Percentiles rank a stretch among this genome's conserved stretches.
Evolutionary conservation across 2,329 filamentous ascomycete species (phyloP).

Genomic region (Diaporthe citriasiana): DNA sequence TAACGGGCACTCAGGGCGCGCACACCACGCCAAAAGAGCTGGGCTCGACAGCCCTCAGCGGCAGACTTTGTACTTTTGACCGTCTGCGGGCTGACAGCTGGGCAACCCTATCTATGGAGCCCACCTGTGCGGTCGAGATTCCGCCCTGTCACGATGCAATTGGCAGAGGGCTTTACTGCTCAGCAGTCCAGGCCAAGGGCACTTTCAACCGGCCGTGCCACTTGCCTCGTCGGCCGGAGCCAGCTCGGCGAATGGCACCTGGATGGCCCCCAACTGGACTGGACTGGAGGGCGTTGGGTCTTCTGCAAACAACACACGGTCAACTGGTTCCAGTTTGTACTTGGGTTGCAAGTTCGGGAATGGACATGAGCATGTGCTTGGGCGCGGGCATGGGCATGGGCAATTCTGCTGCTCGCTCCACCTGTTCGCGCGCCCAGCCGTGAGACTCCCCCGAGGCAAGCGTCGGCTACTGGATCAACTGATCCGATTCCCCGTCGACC

Average conservation of each 20-base stretch:
- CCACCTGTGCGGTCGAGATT: slow-evolving; percentile 4
- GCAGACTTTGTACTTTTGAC: slow-evolving; percentile 37
- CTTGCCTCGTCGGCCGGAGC: slow-evolving; percentile 23
- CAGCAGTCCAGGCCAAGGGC: slow-evolving; percentile 13
- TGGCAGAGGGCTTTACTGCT: slow-evolving; percentile 10
- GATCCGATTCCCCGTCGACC: slow-evolving; percentile 23
- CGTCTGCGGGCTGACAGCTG: slow-evolving; percentile 29
- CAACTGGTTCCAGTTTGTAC: slow-evolving; percentile 31
- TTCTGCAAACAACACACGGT: slow-evolving; percentile 35
- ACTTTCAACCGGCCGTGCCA: slow-evolving; percentile 18
- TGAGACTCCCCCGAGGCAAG: slow-evolving; percentile 33
- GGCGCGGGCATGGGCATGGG: slow-evolving; percentile 20
- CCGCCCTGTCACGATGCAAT: slow-evolving; percentile 40
- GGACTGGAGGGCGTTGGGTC: background rate
- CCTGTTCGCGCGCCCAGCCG: slow-evolving; percentile 41
- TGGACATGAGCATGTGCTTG: slow-evolving; percentile 33
- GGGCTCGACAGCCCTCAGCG: slow-evolving; percentile 28
- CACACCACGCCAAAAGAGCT: slow-evolving; percentile 31
- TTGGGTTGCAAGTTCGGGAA: slow-evolving; percentile 12
- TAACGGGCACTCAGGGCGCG: slow-evolving; percentile 31
- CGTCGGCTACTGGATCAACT: slow-evolving; percentile 28
- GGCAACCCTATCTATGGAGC: slow-evolving; percentile 4
- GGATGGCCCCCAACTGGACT: slow-evolving; percentile 18
- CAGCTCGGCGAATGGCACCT: slow-evolving; percentile 8
- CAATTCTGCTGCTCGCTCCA: slow-evolving; percentile 33